phyloP scores from a whole-genome alignment of 2,329 filamentous ascomycete genomes.

The Aspergillus arachidicola region DNA sequence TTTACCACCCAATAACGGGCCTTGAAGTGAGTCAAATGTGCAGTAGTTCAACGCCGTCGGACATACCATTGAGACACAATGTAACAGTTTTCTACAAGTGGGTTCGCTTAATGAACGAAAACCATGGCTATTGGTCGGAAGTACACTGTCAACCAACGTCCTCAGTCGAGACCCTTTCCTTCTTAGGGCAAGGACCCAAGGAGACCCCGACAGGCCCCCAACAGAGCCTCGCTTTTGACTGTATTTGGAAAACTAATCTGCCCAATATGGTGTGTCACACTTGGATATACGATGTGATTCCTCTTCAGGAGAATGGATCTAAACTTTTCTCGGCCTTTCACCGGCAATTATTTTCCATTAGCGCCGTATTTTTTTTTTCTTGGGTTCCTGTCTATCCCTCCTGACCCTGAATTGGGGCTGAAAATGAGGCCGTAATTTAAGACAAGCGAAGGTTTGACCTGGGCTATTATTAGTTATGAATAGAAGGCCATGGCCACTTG shows the following conservation, averaged over 20 bases:
- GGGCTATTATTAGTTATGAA: slow-evolving; percentile 4
- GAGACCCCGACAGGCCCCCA: neutral
- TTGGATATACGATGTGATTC: neutral
- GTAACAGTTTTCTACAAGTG: neutral
- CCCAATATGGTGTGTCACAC: neutral
- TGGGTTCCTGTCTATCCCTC: neutral
- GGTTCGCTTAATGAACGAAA: neutral
- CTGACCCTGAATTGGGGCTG: neutral
- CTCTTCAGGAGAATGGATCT: neutral
- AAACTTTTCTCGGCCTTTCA: neutral
- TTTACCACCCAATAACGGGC: neutral
- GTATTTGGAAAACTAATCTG: neutral
- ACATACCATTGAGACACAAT: neutral
- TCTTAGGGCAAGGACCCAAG: neutral
- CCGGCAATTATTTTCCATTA: neutral
- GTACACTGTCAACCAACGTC: neutral
- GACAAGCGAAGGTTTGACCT: neutral
- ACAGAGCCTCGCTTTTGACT: neutral
- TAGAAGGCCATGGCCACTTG: neutral
- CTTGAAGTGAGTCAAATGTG: neutral
- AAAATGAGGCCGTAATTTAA: neutral
- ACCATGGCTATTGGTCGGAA: neutral
- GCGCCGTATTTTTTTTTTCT: neutral
- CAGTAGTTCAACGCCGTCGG: neutral
- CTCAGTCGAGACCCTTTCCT: neutral